phyloP scores from a whole-genome alignment of 768 basidiomycete species.

The Hygrocybe punicea region DNA sequence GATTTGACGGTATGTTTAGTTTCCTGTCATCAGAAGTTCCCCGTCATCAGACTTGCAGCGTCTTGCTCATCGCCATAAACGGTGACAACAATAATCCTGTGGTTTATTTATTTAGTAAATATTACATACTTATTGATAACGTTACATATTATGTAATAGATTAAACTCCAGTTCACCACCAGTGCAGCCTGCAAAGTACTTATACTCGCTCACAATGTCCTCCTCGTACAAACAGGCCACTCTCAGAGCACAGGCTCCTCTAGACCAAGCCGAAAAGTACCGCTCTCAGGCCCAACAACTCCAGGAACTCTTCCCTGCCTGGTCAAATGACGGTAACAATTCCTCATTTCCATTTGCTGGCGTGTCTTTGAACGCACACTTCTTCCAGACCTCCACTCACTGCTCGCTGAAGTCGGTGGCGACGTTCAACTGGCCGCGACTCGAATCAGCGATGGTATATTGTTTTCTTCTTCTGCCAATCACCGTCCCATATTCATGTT shows the following conservation, averaged over 20 bases:
- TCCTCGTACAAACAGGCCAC: conserved; percentile 48
- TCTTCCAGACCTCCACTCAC: conserved; percentile 59
- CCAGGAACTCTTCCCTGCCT: conserved; percentile 67
- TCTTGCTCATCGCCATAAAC: too few species aligned
- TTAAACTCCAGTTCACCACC: background rate
- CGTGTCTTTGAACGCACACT: conserved; percentile 24
- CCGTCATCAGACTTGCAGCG: too few species aligned
- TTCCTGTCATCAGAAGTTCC: too few species aligned
- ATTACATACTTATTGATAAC: too few species aligned
- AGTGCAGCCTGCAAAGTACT: background rate
- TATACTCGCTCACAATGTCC: conserved; percentile 35
- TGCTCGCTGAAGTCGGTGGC: conserved; percentile 64
- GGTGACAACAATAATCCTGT: too few species aligned
- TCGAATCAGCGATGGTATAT: conserved; percentile 72
- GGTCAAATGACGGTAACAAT: conserved; percentile 62
- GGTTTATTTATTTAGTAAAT: background rate
- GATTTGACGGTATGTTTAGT: background rate
- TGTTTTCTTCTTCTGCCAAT: background rate
- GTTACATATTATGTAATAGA: too few species aligned
- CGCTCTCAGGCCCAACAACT: conserved; percentile 56
- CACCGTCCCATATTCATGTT: background rate
- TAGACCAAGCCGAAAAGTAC: conserved; percentile 43
- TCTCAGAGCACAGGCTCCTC: conserved; percentile 38
- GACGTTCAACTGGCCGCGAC: conserved; percentile 67
- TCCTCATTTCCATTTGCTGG: conserved; percentile 13